Evolutionary conservation across 2,329 filamentous ascomycete species (phyloP), one percentile per base, ranked within the genome.

Genomic region (Neofusicoccum ribis): DNA sequence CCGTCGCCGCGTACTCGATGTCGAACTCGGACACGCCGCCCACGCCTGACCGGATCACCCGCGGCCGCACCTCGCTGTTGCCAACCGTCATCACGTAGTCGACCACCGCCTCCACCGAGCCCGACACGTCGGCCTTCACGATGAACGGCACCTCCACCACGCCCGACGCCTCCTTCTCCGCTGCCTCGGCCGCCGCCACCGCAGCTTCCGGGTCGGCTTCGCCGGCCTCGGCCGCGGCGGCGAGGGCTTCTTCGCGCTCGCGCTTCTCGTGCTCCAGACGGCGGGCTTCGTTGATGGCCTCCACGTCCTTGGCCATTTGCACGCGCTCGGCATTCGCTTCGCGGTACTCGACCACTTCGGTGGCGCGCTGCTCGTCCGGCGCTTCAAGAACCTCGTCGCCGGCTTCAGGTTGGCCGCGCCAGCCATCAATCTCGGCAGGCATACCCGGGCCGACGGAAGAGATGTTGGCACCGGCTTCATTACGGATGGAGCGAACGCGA

Each of bases 371-470:
- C 78, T 98, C 93, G 69, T 89, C 88, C 0, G 86, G 82, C 0
- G 93, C 92, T 79, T 98, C 91, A 0, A 99, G 83, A 8, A 96
- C 89, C 80, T 92, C 88, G 71, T 96, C 91, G 58, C 96, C 96
- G 1, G 95, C 94, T 27, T 86, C 84, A 0, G 95, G 94, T 69
- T 92, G 89, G 41, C 92, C 91, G 71, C 89, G 89, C 95, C 95
- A 99, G n/a, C 95, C 95, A 68, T 97, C 88, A 20, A 99, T 87
- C 77, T 98, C 92, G 3, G 97, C 91, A 0, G 96, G 93, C 34
- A 89, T 95, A 41, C 95, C 95, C 0, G 95, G 96, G 0, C 89
- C 87, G 14, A 92, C 93, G 76, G 92, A 88, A 0, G 82, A 70
- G 15, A 98, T 81, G 12, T 88, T 83, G 1, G 84, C 79, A 20